Conservation (phyloP, 73 alveolate genomes). For the Diophrys appendiculata region DNA sequence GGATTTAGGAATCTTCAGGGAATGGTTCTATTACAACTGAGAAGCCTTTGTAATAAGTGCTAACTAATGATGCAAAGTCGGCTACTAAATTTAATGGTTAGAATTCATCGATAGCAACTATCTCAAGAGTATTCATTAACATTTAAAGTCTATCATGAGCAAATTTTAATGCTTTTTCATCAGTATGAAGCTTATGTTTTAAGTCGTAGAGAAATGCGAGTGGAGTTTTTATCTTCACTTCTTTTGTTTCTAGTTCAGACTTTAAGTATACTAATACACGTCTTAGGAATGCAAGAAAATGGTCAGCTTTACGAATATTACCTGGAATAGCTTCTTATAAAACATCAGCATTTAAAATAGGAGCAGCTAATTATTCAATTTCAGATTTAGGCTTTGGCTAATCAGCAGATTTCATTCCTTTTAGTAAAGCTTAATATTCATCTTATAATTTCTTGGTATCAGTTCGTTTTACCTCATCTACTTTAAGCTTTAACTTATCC, state of each 20-base stretch:
- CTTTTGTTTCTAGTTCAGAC: slow-evolving; percentile 55
- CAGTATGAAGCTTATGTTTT: slow-evolving; percentile 56
- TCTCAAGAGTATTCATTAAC: slow-evolving; percentile 73
- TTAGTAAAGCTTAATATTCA: slow-evolving; percentile 64
- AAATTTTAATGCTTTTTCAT: slow-evolving; percentile 65
- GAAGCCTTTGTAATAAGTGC: slow-evolving; percentile 79
- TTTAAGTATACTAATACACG: slow-evolving; percentile 62
- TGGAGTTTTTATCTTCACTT: slow-evolving; percentile 74
- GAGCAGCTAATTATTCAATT: slow-evolving; percentile 26
- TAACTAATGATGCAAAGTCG: slow-evolving; percentile 73
- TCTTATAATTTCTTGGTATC: slow-evolving; percentile 62
- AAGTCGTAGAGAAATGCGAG: slow-evolving; percentile 59
- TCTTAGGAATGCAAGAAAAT: slow-evolving; percentile 66
- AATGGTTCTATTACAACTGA: slow-evolving; percentile 78
- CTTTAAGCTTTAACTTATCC: slow-evolving; percentile 60
- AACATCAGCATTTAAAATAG: slow-evolving; percentile 53
- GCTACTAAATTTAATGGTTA: slow-evolving; percentile 62
- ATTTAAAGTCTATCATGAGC: slow-evolving; percentile 71
- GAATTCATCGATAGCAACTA: slow-evolving; percentile 69
- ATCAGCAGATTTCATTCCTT: slow-evolving; percentile 55
- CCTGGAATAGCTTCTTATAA: slow-evolving; percentile 76
- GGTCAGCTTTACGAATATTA: slow-evolving; percentile 80
- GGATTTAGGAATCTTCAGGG: slow-evolving; percentile 72
- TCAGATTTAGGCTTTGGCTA: slow-evolving; percentile 25
- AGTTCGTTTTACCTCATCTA: slow-evolving; percentile 55